These are phyloP conservation scores for Poa pratensis DNA, from an alignment of 176 grass and related monocot species.

Conservation along the genomic window DNA sequence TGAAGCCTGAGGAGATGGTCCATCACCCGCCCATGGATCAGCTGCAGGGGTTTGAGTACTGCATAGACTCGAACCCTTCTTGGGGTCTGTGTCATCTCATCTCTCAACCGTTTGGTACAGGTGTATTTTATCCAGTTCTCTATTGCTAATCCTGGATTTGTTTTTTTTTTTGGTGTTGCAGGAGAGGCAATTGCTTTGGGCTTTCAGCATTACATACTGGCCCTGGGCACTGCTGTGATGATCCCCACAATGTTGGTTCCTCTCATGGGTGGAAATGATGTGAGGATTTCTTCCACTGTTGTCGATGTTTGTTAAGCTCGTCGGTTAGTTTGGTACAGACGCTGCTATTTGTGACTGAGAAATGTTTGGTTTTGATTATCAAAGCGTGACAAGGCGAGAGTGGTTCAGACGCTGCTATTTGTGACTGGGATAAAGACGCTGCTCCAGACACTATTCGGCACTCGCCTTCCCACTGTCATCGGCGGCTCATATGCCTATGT, in stretches of 20 bases:
- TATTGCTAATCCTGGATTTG: slow-evolving; percentile 14
- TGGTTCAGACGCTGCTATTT: slow-evolving; percentile 93
- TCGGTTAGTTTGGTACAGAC: neutral
- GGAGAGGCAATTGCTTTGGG: slow-evolving; percentile 76
- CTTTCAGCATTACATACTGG: slow-evolving; percentile 92
- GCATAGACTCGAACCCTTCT: slow-evolving; percentile 96
- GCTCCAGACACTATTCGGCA: slow-evolving; percentile 90
- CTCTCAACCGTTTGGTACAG: neutral
- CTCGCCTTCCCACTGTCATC: slow-evolving; percentile 84
- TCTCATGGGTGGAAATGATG: slow-evolving; percentile 90
- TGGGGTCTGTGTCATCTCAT: slow-evolving; percentile 61
- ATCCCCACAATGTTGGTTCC: slow-evolving; percentile 88
- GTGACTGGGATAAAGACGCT: slow-evolving; percentile 94
- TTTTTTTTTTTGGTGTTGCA: slow-evolving; percentile 44
- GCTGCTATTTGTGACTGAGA: neutral
- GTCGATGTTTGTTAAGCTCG: neutral
- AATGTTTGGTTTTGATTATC: neutral
- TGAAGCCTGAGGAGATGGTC: slow-evolving; percentile 77
- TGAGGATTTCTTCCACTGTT: slow-evolving; percentile 39
- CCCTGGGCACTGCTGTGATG: slow-evolving; percentile 86
- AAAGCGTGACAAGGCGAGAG: slow-evolving; percentile 80
- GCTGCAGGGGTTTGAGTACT: slow-evolving; percentile 90
- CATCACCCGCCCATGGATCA: slow-evolving; percentile 89
- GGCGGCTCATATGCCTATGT: slow-evolving; percentile 88
- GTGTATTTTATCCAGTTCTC: neutral